phyloP scores from a whole-genome alignment of 2,329 filamentous ascomycete genomes.

The Calonectria ilicicola region DNA sequence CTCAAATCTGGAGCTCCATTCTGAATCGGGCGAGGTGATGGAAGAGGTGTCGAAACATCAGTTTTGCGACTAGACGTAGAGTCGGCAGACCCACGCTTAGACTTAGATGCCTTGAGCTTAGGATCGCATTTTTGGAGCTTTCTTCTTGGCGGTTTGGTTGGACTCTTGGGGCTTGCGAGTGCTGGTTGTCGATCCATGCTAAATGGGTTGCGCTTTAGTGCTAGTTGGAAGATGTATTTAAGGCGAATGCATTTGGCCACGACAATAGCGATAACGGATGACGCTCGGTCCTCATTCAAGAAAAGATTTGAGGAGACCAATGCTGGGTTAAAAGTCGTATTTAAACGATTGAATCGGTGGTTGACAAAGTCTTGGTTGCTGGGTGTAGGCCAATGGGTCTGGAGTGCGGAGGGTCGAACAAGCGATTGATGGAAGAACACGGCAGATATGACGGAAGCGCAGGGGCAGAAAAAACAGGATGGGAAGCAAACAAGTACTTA shows the following conservation, averaged over 20 bases:
- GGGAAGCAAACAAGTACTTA: slow-evolving; percentile 24
- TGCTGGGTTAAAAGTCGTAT: background rate
- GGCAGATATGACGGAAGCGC: slow-evolving; percentile 28
- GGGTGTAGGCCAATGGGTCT: background rate
- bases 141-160: slow-evolving; percentile 43
- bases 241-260: slow-evolving; percentile 9
- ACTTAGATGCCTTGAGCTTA: slow-evolving; percentile 40
- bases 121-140: slow-evolving; percentile 48
- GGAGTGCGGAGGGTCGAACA: background rate
- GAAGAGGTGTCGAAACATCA: slow-evolving; percentile 26
- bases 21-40: slow-evolving; percentile 33
- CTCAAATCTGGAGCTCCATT: slow-evolving; percentile 42
- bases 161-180: slow-evolving; percentile 19
- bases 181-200: slow-evolving; percentile 8
- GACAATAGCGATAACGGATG: slow-evolving; percentile 8
- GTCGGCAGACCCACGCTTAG: slow-evolving; percentile 43
- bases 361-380: background rate
- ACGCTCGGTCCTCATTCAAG: slow-evolving; percentile 26
- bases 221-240: slow-evolving; percentile 22
- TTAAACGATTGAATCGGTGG: background rate
- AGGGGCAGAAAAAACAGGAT: slow-evolving; percentile 25
- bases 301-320: slow-evolving; percentile 10
- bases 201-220: slow-evolving; percentile 1
- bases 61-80: slow-evolving; percentile 39
- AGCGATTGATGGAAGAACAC: slow-evolving; percentile 16